Conservation (phyloP, 345 rosid genomes). For the Ricinus communis region DNA sequence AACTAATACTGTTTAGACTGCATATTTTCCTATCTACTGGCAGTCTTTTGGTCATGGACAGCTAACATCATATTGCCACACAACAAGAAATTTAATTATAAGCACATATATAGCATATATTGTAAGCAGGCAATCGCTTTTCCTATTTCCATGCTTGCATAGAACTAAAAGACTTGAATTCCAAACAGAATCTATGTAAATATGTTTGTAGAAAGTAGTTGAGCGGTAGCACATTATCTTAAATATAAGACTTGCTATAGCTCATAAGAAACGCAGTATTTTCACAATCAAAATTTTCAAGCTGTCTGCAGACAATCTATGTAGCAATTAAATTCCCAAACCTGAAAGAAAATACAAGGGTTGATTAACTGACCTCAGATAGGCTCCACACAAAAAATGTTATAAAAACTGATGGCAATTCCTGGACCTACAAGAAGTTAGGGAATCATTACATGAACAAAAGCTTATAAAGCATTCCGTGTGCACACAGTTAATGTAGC, state of each 20-base stretch:
- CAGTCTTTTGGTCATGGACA: background rate
- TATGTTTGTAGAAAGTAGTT: background rate
- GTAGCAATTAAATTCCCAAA: conserved; percentile 3
- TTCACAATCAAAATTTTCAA: background rate
- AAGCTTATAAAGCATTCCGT: background rate
- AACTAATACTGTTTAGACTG: background rate
- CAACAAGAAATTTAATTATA: background rate
- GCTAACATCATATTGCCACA: background rate
- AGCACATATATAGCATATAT: background rate
- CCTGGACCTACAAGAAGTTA: conserved; percentile 52
- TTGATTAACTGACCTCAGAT: conserved; percentile 54
- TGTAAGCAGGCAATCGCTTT: background rate
- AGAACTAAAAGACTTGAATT: background rate
- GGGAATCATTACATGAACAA: background rate
- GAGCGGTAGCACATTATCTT: background rate
- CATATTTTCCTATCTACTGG: background rate
- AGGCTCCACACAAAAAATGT: conserved; percentile 77
- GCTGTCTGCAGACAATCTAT: conserved; percentile 1
- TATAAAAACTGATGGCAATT: conserved; percentile 57
- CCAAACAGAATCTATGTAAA: background rate
- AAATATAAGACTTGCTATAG: background rate
- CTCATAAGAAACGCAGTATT: background rate
- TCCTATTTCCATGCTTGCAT: background rate
- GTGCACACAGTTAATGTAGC: background rate
- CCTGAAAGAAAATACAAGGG: background rate